Evolutionary conservation across 2,329 filamentous ascomycete species (phyloP), one percentile per base, ranked within the genome.

Genomic region (Paraphoma chrysanthemicola): DNA sequence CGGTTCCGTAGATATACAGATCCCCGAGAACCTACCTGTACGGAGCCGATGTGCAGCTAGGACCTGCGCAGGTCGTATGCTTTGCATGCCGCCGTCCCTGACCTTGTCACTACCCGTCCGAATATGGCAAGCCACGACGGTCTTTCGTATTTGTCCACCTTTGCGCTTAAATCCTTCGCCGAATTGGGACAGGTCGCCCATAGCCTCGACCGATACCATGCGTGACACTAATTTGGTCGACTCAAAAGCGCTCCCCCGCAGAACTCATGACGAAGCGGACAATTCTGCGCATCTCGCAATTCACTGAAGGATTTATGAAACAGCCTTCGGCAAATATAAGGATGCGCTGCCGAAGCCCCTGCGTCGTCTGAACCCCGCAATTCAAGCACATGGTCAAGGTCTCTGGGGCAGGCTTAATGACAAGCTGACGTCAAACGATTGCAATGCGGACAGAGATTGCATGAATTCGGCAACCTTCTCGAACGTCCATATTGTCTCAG

Each of bases 391-490:
- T 23, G 23, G 23, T 23, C 23, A 23, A 23, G 23, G 23, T 23
- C 5, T 23, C 23, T 23, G 23, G 23, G 23, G 23, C 23, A 23
- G 23, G 5, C 5, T 23, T 23, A 23, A 23, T 23, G 23, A 23
- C 23, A 23, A 23, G 23, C 23, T 23, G 23, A 23, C 5, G 23
- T 23, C 23, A 23, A 23, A 23, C 52, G 56, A 62, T 46, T 43
- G 44, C 50, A 17, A 47, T 50, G 9, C 33, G 48, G 51, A 9
- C 30, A 44, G 54, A 59, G 51, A 66, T 44, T 57, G 62, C 62
- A 64, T 64, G 50, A 65, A 49, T 60, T 50, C 39, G 58, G 62
- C 68, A 69, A 56, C 52, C 62, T 71, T 70, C 68, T 69, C 65
- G 67, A 70, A 68, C 55, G 56, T 60, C 53, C 57, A 61, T 52